Conservation (phyloP, 2,329 filamentous ascomycete genomes). For the Pseudocercospora eumusae region DNA sequence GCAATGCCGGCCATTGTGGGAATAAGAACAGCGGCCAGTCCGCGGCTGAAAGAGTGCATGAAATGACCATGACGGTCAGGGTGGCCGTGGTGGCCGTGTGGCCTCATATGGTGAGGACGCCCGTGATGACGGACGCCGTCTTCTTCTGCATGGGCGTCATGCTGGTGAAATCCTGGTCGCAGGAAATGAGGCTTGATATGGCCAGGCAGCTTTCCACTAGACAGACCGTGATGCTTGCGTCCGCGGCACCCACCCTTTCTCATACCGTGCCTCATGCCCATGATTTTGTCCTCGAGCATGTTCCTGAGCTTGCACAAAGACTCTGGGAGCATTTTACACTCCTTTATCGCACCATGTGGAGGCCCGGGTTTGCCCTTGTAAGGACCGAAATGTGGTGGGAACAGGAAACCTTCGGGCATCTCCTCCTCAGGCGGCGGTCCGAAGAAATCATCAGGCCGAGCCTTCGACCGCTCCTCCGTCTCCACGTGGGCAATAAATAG, state of each 20-base stretch:
- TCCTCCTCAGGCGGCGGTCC: conserved; percentile 31
- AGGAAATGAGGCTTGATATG: conserved; percentile 37
- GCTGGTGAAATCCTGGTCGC: conserved; percentile 25
- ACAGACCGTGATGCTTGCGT: conserved; percentile 28
- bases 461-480: conserved; percentile 8
- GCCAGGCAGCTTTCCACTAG: conserved; percentile 28
- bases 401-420: conserved; percentile 18
- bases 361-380: conserved; percentile 12
- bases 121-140: conserved; percentile 27
- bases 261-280: conserved; percentile 42
- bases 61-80: conserved; percentile 45
- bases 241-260: conserved; percentile 36
- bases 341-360: conserved; percentile 34
- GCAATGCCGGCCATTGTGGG: conserved; percentile 69
- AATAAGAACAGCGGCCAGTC: conserved; percentile 64
- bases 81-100: conserved; percentile 35
- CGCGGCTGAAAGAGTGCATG: conserved; percentile 51
- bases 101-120: conserved; percentile 33
- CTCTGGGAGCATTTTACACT: conserved; percentile 46
- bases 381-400: conserved; percentile 15
- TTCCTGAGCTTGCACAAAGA: conserved; percentile 59
- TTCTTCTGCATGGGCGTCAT: conserved; percentile 25
- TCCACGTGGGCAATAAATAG: conserved; percentile 54
- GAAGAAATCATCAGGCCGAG: conserved; percentile 22
- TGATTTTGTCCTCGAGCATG: conserved; percentile 51